Evolutionary conservation across 345 rosid species (phyloP), one percentile per base, ranked within the genome.

Genomic region (Iberis pinnata): DNA sequence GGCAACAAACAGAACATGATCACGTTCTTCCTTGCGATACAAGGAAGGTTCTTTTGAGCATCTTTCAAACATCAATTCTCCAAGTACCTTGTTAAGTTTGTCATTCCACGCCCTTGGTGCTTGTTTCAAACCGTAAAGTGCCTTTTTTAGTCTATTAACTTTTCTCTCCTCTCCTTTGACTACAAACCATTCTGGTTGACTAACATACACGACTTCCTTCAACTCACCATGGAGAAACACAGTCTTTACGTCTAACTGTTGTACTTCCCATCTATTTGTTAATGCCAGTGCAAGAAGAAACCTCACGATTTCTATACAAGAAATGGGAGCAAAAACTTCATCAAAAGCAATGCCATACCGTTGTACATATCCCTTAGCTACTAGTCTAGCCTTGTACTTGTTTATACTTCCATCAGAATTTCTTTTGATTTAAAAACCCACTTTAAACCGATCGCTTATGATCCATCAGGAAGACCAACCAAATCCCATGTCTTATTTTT

Each of bases 21-120:
- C 42, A 0, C 8, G 0, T 0, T 38, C 18, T 0, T 38, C 8
- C 18, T 5, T 38, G 5, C 3, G 9, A 15, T 38, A 38, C 15
- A 38, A 0, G 0, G 42, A 38, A 1, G 18, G 18, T 3, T 38
- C 42, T 7, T 38, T 38, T 5, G 42, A 14, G 10, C 42, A 38
- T 15, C 18, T 6, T 0, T 0, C 1, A 2, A 38, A 38, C 0
- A 2, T 38, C 3, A 38, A 1, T 1, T 38, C 18, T 0, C 3
- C 2, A 0, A 38, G 42, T 2, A n/a, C 15, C 7, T 7, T 7
- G 7, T 38, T 38, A 0, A 38, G 18, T 3, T 38, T 38, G 4
- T 16, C 10, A 15, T 38, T 38, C 42, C 42, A 38, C 0, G 42
- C 42, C 8, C 42, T 35, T 4, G 15, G 42, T 6, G 18, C 8